Evolutionary conservation across 805 yeast genomes (phyloP).

Genomic region (Soucietia sequanensis): DNA sequence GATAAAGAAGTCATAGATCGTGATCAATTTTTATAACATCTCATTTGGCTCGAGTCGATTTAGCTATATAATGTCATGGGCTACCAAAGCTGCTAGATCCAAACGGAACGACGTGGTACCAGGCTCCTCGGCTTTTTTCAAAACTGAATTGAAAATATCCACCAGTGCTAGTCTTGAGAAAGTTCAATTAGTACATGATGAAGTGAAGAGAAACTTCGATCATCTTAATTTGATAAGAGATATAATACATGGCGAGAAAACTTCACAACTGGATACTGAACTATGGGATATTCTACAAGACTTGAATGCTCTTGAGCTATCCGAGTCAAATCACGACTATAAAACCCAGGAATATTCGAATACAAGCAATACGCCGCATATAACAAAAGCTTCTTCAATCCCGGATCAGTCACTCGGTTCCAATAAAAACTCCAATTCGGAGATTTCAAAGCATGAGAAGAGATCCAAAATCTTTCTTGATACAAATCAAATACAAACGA

Average conservation of each 20-base stretch:
- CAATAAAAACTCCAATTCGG: not conserved
- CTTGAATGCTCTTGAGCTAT: not conserved
- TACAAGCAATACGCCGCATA: no score
- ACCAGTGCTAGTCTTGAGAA: not conserved
- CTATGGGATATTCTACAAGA: conserved; percentile 1
- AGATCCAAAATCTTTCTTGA: no score
- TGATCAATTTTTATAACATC: no score
- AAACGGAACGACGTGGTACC: conserved; percentile 34
- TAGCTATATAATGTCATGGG: conserved; percentile 36
- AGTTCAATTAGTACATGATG: not conserved
- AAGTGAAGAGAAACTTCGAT: not conserved
- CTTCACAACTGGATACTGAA: no score
- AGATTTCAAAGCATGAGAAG: not conserved
- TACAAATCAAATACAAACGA: no score
- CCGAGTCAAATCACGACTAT: no score
- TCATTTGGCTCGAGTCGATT: no score
- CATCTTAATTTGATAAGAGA: not conserved
- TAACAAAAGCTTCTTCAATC: not conserved
- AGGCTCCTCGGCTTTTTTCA: conserved; percentile 54
- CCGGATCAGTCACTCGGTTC: not conserved
- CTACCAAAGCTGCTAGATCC: conserved; percentile 29
- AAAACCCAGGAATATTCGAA: no score
- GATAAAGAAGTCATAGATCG: no score
- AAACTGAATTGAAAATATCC: conserved; percentile 28
- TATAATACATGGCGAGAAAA: no score